These are phyloP conservation scores for Penicillium glabrum DNA, from an alignment of 2,329 filamentous ascomycete species.

Conservation along the genomic window DNA sequence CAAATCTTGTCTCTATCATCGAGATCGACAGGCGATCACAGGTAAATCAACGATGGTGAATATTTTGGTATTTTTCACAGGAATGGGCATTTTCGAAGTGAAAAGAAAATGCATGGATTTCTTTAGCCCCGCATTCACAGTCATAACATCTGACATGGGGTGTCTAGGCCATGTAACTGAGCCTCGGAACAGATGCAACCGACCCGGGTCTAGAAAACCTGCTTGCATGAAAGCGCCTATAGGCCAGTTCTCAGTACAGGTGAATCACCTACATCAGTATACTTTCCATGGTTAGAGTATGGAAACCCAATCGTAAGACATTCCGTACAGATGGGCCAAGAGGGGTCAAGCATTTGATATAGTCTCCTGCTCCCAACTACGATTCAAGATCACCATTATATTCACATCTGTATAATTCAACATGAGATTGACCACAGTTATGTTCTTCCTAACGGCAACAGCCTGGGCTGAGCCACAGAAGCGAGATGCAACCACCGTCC, in stretches of 20 bases:
- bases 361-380: constrained; percentile 2
- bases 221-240: not conserved
- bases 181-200: not conserved
- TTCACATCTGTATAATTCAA: not conserved
- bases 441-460: constrained; percentile 17
- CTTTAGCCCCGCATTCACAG: not conserved
- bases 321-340: not conserved
- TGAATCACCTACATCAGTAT: not conserved
- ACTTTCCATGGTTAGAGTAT: not conserved
- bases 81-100: not conserved
- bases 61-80: not conserved
- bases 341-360: constrained; percentile 20
- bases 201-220: not conserved
- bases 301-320: not conserved
- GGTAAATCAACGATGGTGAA: not conserved
- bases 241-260: not conserved
- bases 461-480: constrained; percentile 14
- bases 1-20: not conserved
- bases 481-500: constrained; percentile 1
- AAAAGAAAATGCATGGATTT: not conserved
- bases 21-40: not conserved
- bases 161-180: not conserved
- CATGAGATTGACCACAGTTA: constrained; percentile 10
- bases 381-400: not conserved
- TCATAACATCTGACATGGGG: not conserved